phyloP scores from a whole-genome alignment of 1,284 basidiomycete genomes.

The Sparassis latifolia region DNA sequence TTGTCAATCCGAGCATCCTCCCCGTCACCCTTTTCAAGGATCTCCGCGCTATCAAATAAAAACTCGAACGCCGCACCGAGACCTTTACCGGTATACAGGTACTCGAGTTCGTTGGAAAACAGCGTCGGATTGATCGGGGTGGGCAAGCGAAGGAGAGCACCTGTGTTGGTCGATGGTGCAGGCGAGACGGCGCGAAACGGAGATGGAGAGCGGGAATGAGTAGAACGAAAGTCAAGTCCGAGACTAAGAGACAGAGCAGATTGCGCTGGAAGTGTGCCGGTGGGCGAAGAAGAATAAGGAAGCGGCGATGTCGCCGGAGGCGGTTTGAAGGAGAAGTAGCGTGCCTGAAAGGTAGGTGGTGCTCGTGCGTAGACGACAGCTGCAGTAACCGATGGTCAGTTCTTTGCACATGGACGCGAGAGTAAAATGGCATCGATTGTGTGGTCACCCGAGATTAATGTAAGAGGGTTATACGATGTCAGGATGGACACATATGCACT shows the following conservation, averaged over 20 bases:
- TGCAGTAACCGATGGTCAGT: conserved; percentile 22
- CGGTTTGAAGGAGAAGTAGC: conserved; percentile 75
- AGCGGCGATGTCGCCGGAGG: conserved; percentile 46
- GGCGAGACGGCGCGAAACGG: conserved; percentile 42
- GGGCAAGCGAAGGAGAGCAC: conserved; percentile 46
- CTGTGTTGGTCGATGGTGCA: conserved; percentile 36
- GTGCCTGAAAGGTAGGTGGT: conserved; percentile 77
- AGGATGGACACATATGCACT: no score
- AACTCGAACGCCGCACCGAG: conserved; percentile 87
- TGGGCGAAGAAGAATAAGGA: conserved; percentile 53
- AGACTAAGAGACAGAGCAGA: conserved; percentile 58
- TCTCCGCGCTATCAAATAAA: conserved; percentile 69
- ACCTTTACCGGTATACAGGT: conserved; percentile 84
- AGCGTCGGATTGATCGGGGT: conserved; percentile 69
- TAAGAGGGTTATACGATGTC: no score
- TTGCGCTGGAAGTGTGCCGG: conserved; percentile 43
- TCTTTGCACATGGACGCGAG: no score
- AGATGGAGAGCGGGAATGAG: conserved; percentile 47
- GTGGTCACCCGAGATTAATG: no score
- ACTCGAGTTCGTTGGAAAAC: conserved; percentile 85
- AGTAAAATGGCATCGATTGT: no score
- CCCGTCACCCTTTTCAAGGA: conserved; percentile 43
- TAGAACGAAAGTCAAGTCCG: conserved; percentile 35
- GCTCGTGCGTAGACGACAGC: conserved; percentile 94
- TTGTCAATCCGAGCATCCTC: conserved; percentile 80